Base-by-base conservation (phyloP, 331 rosid species). In the Spiraea crenata region DNA sequence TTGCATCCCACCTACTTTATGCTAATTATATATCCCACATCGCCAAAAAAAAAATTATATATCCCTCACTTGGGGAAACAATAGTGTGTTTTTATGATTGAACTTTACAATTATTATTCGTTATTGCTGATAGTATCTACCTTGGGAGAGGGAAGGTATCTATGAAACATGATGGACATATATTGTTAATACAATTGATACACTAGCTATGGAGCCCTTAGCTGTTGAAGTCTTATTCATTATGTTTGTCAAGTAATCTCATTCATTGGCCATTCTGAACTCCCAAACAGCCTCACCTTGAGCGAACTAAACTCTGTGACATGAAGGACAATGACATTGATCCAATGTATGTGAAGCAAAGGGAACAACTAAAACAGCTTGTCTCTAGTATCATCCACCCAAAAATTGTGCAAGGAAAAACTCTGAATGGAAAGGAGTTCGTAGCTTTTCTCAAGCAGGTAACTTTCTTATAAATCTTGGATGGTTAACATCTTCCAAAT, bases 261-360 rank as follows among this genome's bases (percentile, higher is more conserved):
- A 73, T 61, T 73, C 61, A 31, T 5, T 78, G 15, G 42, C 41
- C 57, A 41, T 73, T 69, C 49, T 57, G 79, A 85, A 79, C 65
- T 55, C 58, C 72, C 69, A 50, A 78, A 87, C 90, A 95, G 99
- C 99, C 99, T 72, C 99, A 95, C 87, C 83, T 95, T 71, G 85
- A 81, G 75, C 89, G 99, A 81, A 95, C 97, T 63, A 91, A 89
- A 82, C 99, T 95, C 66, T 95, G 99, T 78, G 99, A 95, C 61
- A 74, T 95, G 97, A 86, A 89, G 73, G 99, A 95, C 76, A 73
- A 63, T 47, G 99, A 89, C 58, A 96, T 95, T 46, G 99, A 93
- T 62, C 90, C 84, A 1, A 31, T 74, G 50, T 95, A 95, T 82
- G 90, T 95, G 45, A 73, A 77, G 71, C 89, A 70, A 81, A 88